Conservation (phyloP, 306 rosid species). For the Quercus gilva region DNA sequence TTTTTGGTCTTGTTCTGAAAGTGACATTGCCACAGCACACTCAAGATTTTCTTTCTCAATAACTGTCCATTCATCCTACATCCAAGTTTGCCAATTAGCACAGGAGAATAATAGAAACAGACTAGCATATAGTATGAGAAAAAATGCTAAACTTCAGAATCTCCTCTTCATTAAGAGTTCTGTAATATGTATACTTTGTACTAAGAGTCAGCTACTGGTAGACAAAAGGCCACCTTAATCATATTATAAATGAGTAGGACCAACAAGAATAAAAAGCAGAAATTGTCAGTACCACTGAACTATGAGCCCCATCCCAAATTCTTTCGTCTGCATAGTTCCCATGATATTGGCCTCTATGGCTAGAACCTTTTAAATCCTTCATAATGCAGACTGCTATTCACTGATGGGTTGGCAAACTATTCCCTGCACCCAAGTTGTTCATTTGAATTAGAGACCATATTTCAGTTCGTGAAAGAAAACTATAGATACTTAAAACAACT, state of each 20-base stretch:
- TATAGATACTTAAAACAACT: background rate
- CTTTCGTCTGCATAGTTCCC: conserved; percentile 51
- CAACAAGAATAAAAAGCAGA: conserved; percentile 17
- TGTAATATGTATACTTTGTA: conserved; percentile 15
- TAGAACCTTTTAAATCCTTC: conserved; percentile 69
- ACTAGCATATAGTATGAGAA: background rate
- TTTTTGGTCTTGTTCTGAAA: conserved; percentile 57
- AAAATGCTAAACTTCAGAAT: conserved; percentile 27
- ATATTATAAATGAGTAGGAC: background rate
- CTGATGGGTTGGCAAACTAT: conserved; percentile 27
- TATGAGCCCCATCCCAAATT: conserved; percentile 48
- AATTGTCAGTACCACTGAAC: conserved; percentile 53
- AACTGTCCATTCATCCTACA: conserved; percentile 64
- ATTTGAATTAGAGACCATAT: conserved; percentile 8
- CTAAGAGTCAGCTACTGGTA: background rate
- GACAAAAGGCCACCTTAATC: conserved; percentile 16
- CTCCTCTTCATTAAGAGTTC: conserved; percentile 15
- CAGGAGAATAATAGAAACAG: background rate
- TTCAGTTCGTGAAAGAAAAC: conserved; percentile 2
- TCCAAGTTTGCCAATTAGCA: conserved; percentile 25
- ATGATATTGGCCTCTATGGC: conserved; percentile 47
- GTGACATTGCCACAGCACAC: conserved; percentile 70
- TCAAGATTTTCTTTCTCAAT: conserved; percentile 60
- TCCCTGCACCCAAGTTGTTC: conserved; percentile 34
- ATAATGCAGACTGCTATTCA: conserved; percentile 33